A percentile compares a stretch with the other conserved stretches of the same genome.
Evolutionary conservation across 176 grass and related monocot genomes (phyloP).

Genomic region (Phoenix dactylifera): DNA sequence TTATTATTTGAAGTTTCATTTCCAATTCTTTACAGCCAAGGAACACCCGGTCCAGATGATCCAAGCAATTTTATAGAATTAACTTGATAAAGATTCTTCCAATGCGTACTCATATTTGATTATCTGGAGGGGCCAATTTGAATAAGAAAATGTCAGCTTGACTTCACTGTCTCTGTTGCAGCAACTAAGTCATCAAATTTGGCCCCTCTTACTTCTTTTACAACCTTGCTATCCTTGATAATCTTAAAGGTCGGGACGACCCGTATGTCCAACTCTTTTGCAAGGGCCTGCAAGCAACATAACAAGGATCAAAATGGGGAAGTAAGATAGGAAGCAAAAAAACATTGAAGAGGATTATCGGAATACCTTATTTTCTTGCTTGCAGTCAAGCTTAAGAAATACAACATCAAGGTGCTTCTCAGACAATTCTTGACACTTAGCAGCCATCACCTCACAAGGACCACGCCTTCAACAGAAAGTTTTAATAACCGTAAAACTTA

Average conservation of each 20-base stretch:
- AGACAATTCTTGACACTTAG: slow-evolving; percentile 71
- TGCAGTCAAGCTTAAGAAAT: slow-evolving; percentile 96
- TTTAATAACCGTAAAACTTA: too few species aligned
- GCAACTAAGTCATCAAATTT: slow-evolving; percentile 66
- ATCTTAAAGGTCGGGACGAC: slow-evolving; percentile 96
- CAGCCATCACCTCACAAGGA: slow-evolving; percentile 90
- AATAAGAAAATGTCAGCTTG: slow-evolving; percentile 28
- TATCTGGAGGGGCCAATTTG: too few species aligned
- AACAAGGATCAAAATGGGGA: neutral
- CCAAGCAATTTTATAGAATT: too few species aligned
- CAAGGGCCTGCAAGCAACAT: slow-evolving; percentile 49
- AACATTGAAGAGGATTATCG: slow-evolving; percentile 3
- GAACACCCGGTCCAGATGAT: too few species aligned
- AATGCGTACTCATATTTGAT: too few species aligned
- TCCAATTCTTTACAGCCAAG: too few species aligned
- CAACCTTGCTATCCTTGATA: slow-evolving; percentile 67
- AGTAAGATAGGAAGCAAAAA: neutral
- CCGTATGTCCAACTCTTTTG: slow-evolving; percentile 77
- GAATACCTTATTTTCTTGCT: slow-evolving; percentile 80
- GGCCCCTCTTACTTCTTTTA: slow-evolving; percentile 82
- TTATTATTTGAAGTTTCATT: too few species aligned
- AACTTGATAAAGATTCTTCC: too few species aligned
- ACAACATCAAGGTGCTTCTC: slow-evolving; percentile 77
- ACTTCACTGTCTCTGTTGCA: slow-evolving; percentile 59
- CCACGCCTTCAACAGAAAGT: slow-evolving; percentile 52